A percentile compares a stretch with the other conserved stretches of the same genome.
Conservation (phyloP, 495 filamentous ascomycete genomes). For the Pseudevernia furfuracea region DNA sequence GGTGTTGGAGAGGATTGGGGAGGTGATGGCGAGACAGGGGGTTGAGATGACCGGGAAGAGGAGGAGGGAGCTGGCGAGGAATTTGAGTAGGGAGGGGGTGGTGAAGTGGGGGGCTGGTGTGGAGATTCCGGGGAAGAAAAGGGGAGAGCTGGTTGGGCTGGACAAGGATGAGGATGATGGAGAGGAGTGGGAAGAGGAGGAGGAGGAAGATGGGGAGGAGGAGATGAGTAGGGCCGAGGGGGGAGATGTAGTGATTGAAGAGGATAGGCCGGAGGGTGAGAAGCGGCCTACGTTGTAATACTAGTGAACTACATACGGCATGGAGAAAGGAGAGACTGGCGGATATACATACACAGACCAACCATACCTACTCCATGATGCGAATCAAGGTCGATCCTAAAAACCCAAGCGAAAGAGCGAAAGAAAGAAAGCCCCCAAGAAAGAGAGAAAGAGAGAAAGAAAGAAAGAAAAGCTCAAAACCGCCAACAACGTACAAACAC, state of each 20-base stretch:
- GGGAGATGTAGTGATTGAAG: neutral
- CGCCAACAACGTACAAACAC: too few species aligned
- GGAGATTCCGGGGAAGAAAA: neutral
- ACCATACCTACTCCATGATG: too few species aligned
- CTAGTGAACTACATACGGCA: too few species aligned
- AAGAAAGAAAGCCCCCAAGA: too few species aligned
- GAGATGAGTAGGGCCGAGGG: neutral
- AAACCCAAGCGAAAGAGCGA: too few species aligned
- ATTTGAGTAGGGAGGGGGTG: slow-evolving; percentile 34
- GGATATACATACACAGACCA: neutral
- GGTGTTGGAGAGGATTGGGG: slow-evolving; percentile 28
- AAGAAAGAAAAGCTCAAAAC: too few species aligned
- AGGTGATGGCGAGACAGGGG: slow-evolving; percentile 34
- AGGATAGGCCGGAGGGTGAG: neutral
- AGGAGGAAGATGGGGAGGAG: neutral
- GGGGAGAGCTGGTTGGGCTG: neutral
- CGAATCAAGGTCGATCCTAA: too few species aligned
- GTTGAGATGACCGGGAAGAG: slow-evolving; percentile 36
- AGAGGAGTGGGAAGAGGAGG: neutral
- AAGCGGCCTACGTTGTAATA: neutral
- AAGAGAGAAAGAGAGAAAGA: too few species aligned
- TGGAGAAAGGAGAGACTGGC: neutral
- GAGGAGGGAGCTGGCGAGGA: slow-evolving; percentile 31
- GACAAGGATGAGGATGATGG: neutral
- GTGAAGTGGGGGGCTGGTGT: slow-evolving; percentile 29